These are phyloP conservation scores for Amanita pseudoporphyria DNA, from an alignment of 768 basidiomycete genomes.

Conservation along the genomic window DNA sequence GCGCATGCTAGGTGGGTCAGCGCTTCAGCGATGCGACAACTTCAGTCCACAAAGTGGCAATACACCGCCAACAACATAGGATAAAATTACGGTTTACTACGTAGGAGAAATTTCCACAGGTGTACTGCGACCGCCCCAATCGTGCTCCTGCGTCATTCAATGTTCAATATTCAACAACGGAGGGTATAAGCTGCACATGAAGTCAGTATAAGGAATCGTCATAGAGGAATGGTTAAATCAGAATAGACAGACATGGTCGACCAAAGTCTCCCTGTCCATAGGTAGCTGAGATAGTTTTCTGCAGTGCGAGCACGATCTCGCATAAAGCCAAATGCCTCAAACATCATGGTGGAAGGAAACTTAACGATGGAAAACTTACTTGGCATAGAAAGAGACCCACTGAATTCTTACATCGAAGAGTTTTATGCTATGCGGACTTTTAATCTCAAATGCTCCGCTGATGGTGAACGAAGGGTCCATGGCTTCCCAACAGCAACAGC, in stretches of 20 bases:
- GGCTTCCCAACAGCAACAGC: conserved; percentile 25
- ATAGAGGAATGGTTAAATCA: conserved; percentile 17
- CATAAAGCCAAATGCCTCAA: conserved; percentile 95
- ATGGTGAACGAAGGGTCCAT: conserved; percentile 15
- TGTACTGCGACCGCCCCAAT: too few species aligned
- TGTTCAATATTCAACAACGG: too few species aligned
- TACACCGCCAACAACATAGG: too few species aligned
- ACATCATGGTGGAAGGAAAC: conserved; percentile 44
- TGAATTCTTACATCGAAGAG: too few species aligned
- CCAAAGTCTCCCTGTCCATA: conserved; percentile 53
- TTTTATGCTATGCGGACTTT: conserved; percentile 9
- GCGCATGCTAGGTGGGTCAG: too few species aligned
- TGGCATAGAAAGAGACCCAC: background rate
- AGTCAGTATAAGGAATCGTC: background rate
- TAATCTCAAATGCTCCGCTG: conserved; percentile 21
- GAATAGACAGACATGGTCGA: conserved; percentile 33
- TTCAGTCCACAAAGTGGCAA: too few species aligned
- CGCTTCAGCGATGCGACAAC: too few species aligned
- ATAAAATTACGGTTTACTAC: too few species aligned
- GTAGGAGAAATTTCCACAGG: too few species aligned
- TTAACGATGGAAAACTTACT: conserved; percentile 7
- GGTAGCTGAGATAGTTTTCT: conserved; percentile 90
- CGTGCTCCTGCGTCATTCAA: too few species aligned
- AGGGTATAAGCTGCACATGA: background rate
- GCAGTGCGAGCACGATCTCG: conserved; percentile 60